phyloP scores from a whole-genome alignment of 2,329 filamentous ascomycete genomes.

The Pseudocercospora pini-densiflorae region DNA sequence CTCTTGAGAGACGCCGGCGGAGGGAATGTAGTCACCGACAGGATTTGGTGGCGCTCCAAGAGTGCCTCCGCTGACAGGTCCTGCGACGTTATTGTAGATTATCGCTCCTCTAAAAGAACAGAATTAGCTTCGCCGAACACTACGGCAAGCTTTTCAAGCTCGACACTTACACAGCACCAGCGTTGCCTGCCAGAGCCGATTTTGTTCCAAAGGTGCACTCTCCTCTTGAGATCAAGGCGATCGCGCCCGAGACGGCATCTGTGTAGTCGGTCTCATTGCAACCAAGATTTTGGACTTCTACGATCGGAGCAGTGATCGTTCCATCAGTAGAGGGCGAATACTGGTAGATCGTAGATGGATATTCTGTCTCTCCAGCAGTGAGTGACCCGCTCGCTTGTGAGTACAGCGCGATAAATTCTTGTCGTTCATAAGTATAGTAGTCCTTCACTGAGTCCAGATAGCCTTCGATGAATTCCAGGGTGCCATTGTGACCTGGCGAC shows the following conservation, averaged over 20 bases:
- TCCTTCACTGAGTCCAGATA: conserved; percentile 50
- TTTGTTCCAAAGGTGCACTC: conserved; percentile 74
- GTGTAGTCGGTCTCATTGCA: conserved; percentile 70
- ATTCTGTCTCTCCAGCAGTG: conserved; percentile 62
- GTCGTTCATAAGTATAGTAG: conserved; percentile 66
- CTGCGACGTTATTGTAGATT: conserved; percentile 74
- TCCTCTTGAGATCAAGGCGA: conserved; percentile 74
- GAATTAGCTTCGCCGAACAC: not conserved
- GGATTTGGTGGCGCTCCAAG: conserved; percentile 67
- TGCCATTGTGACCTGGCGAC: conserved; percentile 45
- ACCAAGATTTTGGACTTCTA: conserved; percentile 64
- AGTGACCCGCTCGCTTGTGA: conserved; percentile 43
- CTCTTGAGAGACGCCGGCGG: conserved; percentile 66
- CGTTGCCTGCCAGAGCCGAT: conserved; percentile 67
- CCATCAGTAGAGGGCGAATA: conserved; percentile 63
- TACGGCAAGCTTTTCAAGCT: not conserved
- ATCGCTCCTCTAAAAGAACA: conserved; percentile 60
- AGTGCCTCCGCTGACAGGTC: conserved; percentile 59
- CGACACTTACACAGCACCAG: conserved; percentile 61
- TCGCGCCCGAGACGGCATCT: conserved; percentile 60
- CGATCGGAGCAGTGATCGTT: conserved; percentile 58
- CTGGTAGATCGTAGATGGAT: conserved; percentile 63
- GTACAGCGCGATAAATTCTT: conserved; percentile 44
- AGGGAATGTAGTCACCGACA: conserved; percentile 63
- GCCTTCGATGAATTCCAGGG: conserved; percentile 44